These are phyloP conservation scores for Spathaspora boniae DNA, from an alignment of 805 yeast species.

Conservation along the genomic window DNA sequence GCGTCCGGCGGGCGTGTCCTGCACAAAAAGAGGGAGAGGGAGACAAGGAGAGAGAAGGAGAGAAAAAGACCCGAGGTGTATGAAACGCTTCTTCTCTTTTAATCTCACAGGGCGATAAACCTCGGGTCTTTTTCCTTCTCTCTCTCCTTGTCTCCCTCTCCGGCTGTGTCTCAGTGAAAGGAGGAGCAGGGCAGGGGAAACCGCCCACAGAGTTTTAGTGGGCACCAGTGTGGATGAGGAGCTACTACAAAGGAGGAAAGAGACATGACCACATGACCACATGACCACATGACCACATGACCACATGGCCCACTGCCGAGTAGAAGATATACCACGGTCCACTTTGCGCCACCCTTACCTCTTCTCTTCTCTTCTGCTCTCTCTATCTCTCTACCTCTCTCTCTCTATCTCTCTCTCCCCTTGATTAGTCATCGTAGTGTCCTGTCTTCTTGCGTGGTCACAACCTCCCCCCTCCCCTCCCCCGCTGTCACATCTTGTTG, in stretches of 20 bases:
- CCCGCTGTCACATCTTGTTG: not conserved
- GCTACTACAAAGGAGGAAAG: not conserved
- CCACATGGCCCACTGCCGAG: too few species aligned
- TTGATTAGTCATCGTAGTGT: not conserved
- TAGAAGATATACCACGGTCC: constrained; percentile 1
- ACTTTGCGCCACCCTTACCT: not conserved
- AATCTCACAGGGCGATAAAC: not conserved
- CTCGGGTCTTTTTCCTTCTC: not conserved
- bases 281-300: too few species aligned
- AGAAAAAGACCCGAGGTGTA: too few species aligned
- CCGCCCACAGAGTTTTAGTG: not conserved
- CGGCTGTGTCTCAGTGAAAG: too few species aligned
- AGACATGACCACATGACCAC: too few species aligned
- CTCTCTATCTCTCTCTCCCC: not conserved
- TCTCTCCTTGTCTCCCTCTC: not conserved
- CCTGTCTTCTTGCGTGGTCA: not conserved
- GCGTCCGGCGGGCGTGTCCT: too few species aligned
- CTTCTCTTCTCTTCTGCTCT: not conserved
- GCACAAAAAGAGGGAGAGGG: not conserved
- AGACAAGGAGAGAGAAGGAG: not conserved
- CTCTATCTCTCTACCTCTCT: not conserved
- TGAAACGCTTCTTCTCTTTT: too few species aligned
- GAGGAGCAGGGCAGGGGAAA: not conserved
- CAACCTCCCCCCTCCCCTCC: not conserved
- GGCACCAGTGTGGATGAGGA: not conserved